Base-by-base conservation (phyloP, 331 rosid genomes). In the Phaseolus coccineus region DNA sequence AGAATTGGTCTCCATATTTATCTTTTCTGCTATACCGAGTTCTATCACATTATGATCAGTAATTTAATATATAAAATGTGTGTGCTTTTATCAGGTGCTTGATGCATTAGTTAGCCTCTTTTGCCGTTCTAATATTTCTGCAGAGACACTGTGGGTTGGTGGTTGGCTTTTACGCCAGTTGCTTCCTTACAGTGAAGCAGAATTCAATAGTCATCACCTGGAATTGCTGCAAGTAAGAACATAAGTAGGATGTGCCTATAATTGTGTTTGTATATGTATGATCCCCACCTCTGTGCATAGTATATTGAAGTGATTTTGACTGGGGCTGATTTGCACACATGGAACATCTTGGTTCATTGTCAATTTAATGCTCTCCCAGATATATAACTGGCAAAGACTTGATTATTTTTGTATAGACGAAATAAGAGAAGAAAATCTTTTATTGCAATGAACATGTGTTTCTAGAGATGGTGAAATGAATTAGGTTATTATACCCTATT, bases 91-190 rank as follows among this genome's bases (percentile, higher is more conserved):
- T 40, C 86, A 94, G 98, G 97, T 90, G 64, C 92, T 94, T 14
- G 94, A 94, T 84, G 92, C 96, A 52, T 88, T 94, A 88, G 97
- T 94, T 83, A 87, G 90, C 82, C 92, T 94, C 63, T 88, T 92
- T 83, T 87, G 94, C 73, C 94, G 94, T 81, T 87, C 97, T 69
- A 94, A 87, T 87, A 83, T 94, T 82, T 90, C 98, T 61, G 90
- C 98, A 30, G 98, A 94, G 84, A 87, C 94, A 72, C 78, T 92
- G 76, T 94, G 98, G 98, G 91, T 89, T 85, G 98, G 98, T 40
- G 98, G 98, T 77, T 94, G 98, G 98, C 98, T 94, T 84, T 87
- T 94, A 86, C 91, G 97, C 69, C 98, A 94, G 89, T 84, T 94
- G 87, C 89, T 94, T 83, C 97, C 98, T 73, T 89, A 92, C 76